These are phyloP conservation scores for Grosmannia clavigera DNA, from an alignment of 2,329 filamentous ascomycete species.

Conservation along the genomic window DNA sequence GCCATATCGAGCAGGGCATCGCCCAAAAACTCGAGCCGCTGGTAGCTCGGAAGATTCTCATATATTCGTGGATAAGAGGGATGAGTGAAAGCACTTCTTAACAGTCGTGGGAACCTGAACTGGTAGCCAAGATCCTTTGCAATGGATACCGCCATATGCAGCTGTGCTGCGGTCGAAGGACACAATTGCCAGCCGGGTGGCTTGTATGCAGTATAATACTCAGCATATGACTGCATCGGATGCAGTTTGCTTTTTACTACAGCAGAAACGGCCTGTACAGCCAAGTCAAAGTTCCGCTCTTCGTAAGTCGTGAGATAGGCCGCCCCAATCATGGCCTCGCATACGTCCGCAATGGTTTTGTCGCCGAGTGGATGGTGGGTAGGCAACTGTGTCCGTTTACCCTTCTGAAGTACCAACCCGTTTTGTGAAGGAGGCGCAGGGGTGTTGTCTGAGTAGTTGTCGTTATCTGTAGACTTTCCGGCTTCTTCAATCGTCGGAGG, in stretches of 20 bases:
- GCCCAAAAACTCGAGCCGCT: slow-evolving; percentile 83
- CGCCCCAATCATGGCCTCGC: slow-evolving; percentile 86
- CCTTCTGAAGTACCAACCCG: slow-evolving; percentile 58
- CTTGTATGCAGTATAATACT: slow-evolving; percentile 60
- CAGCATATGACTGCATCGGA: slow-evolving; percentile 52
- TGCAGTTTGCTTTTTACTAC: slow-evolving; percentile 63
- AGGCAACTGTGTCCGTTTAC: slow-evolving; percentile 47
- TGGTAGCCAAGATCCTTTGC: slow-evolving; percentile 41
- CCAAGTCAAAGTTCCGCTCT: slow-evolving; percentile 38
- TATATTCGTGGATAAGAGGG: slow-evolving; percentile 65
- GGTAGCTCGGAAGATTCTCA: slow-evolving; percentile 76
- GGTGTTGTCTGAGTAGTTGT: neutral
- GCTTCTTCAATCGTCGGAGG: slow-evolving; percentile 37
- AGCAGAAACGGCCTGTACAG: slow-evolving; percentile 50
- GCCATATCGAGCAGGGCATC: slow-evolving; percentile 81
- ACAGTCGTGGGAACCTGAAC: slow-evolving; percentile 64
- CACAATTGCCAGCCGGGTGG: slow-evolving; percentile 59
- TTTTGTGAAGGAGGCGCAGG: neutral
- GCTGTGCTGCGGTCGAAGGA: slow-evolving; percentile 51
- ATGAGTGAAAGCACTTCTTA: slow-evolving; percentile 79
- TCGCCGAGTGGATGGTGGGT: slow-evolving; percentile 59
- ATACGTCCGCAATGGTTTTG: slow-evolving; percentile 90
- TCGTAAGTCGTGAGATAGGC: slow-evolving; percentile 44
- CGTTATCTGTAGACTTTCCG: neutral
- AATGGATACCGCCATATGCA: slow-evolving; percentile 54